phyloP scores from a whole-genome alignment of 2,329 filamentous ascomycete genomes.

The Fusarium sp. region DNA sequence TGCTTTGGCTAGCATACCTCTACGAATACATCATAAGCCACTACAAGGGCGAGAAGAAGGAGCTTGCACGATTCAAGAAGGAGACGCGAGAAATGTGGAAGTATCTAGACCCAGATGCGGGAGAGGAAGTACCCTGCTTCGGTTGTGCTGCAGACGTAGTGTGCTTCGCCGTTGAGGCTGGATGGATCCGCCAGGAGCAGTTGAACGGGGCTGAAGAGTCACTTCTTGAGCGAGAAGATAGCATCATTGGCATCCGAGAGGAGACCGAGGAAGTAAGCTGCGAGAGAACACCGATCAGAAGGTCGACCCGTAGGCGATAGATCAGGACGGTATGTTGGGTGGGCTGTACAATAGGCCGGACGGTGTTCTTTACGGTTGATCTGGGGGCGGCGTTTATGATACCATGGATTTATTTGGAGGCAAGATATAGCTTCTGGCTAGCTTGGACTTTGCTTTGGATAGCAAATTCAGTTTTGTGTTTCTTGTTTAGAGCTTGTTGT shows the following conservation, averaged over 20 bases:
- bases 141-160: slow-evolving; percentile 69
- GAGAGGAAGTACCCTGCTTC: slow-evolving; percentile 63
- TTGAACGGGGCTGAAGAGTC: slow-evolving; percentile 58
- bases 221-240: slow-evolving; percentile 57
- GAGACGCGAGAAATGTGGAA: slow-evolving; percentile 67
- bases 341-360: slow-evolving; percentile 8
- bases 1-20: slow-evolving; percentile 74
- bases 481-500: not conserved
- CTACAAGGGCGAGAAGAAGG: slow-evolving; percentile 62
- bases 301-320: slow-evolving; percentile 44
- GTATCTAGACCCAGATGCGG: slow-evolving; percentile 66
- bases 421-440: slow-evolving; percentile 5
- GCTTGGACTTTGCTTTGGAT: not conserved
- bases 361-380: slow-evolving; percentile 10
- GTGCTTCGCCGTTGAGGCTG: slow-evolving; percentile 68
- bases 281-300: slow-evolving; percentile 43
- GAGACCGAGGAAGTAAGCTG: slow-evolving; percentile 42
- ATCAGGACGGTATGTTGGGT: slow-evolving; percentile 5
- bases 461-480: slow-evolving; percentile 1
- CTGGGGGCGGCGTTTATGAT: slow-evolving; percentile 32
- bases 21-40: slow-evolving; percentile 66
- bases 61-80: slow-evolving; percentile 61
- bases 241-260: slow-evolving; percentile 55
- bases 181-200: slow-evolving; percentile 69
- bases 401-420: slow-evolving; percentile 22